Evolutionary conservation across 768 basidiomycete species (phyloP).

Genomic region (Lactarius sanguifluus): DNA sequence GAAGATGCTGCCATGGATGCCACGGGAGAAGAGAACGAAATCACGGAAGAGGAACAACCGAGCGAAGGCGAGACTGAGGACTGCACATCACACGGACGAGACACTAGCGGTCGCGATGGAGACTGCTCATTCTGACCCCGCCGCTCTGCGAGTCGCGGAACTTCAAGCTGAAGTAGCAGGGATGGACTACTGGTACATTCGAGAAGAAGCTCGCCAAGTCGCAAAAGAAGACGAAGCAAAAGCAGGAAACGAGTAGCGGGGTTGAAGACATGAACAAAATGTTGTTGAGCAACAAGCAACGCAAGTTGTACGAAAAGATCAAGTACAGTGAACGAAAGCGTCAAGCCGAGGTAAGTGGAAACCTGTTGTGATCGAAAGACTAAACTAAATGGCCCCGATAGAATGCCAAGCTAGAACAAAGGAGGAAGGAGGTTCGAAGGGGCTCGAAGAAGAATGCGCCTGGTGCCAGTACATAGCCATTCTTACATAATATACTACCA

Average conservation of each 20-base stretch:
- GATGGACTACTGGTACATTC: slow-evolving; percentile 74
- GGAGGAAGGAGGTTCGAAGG: slow-evolving; percentile 55
- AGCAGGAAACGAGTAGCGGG: slow-evolving; percentile 32
- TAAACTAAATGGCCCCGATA: slow-evolving; percentile 34
- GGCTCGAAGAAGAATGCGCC: slow-evolving; percentile 39
- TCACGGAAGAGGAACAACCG: slow-evolving; percentile 35
- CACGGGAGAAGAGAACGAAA: slow-evolving; percentile 36
- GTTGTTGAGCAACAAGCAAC: slow-evolving; percentile 95
- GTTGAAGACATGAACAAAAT: slow-evolving; percentile 95
- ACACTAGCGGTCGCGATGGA: slow-evolving; percentile 38
- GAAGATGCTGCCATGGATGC: slow-evolving; percentile 38
- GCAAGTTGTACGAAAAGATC: slow-evolving; percentile 92
- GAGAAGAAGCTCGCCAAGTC: slow-evolving; percentile 71
- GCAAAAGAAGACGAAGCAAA: slow-evolving; percentile 43
- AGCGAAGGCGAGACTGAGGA: slow-evolving; percentile 26
- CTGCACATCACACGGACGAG: slow-evolving; percentile 34
- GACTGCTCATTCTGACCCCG: slow-evolving; percentile 55
- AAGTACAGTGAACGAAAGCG: slow-evolving; percentile 82
- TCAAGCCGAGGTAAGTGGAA: slow-evolving; percentile 65
- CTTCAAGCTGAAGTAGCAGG: slow-evolving; percentile 89
- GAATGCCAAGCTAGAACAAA: slow-evolving; percentile 61
- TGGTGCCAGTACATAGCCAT: neutral
- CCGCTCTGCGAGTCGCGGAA: slow-evolving; percentile 81
- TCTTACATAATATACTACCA: slow-evolving; percentile 13
- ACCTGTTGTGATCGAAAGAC: slow-evolving; percentile 4